Conservation (phyloP, 139 green algal species). For the Volvox africanus region DNA sequence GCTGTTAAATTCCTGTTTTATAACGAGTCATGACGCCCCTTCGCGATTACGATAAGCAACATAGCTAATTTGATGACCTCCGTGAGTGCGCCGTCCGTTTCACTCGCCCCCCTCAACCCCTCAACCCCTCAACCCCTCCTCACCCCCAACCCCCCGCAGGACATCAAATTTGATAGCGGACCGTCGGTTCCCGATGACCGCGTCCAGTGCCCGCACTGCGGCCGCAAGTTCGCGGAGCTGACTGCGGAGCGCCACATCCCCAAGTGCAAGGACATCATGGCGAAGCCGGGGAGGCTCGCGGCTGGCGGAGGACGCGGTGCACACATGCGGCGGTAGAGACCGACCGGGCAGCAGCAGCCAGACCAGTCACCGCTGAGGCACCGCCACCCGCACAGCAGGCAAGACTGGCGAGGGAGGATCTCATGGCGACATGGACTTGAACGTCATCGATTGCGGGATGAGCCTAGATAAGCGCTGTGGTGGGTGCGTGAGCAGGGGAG, state of each 20-base stretch:
- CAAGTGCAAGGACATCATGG: slow-evolving; percentile 76
- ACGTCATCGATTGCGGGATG: not conserved
- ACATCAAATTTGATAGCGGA: slow-evolving; percentile 24
- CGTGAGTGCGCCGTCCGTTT: not conserved
- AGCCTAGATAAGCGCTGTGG: not conserved
- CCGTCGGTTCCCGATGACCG: slow-evolving; percentile 38
- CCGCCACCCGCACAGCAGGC: too few relatives aligned
- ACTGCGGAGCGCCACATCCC: slow-evolving; percentile 81
- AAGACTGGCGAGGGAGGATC: too few relatives aligned
- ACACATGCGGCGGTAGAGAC: slow-evolving; percentile 25
- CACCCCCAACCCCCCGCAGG: not conserved
- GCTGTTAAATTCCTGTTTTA: too few relatives aligned
- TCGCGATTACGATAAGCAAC: too few relatives aligned
- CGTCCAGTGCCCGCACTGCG: slow-evolving; percentile 78
- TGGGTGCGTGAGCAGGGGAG: too few relatives aligned
- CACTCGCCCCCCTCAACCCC: not conserved
- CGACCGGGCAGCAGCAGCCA: not conserved
- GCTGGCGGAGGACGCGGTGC: slow-evolving; percentile 1
- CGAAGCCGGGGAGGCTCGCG: slow-evolving; percentile 57
- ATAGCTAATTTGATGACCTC: too few relatives aligned
- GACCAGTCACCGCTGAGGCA: too few relatives aligned
- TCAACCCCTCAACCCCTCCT: not conserved
- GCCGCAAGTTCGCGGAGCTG: slow-evolving; percentile 74
- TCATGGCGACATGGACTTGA: not conserved
- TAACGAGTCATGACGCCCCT: not conserved